Evolutionary conservation across 805 yeast species (phyloP).

Genomic region (Maudiozyma barnettii): DNA sequence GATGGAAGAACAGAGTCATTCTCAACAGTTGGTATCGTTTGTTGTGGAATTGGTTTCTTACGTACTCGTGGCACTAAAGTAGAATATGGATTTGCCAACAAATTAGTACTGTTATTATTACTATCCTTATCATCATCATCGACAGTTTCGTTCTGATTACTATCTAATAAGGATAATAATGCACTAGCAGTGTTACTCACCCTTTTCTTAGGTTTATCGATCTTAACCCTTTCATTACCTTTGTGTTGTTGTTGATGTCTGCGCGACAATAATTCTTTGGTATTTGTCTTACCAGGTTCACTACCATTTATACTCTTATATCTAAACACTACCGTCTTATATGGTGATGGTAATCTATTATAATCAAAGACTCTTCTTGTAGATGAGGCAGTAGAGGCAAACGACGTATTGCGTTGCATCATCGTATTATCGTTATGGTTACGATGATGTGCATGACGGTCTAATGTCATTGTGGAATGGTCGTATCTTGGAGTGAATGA

Average conservation of each 20-base stretch:
- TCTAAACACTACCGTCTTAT: conserved; percentile 27
- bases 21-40: too few species aligned
- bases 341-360: conserved; percentile 33
- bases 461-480: conserved; percentile 7
- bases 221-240: neutral
- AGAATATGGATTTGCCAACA: conserved; percentile 37
- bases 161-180: conserved; percentile 36
- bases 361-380: conserved; percentile 32
- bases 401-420: conserved; percentile 9
- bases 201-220: conserved; percentile 8
- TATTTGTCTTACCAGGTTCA: neutral
- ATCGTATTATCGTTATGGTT: conserved; percentile 9
- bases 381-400: conserved; percentile 10
- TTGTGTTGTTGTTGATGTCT: too few species aligned
- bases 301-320: conserved; percentile 11
- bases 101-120: too few species aligned
- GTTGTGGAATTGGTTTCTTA: too few species aligned
- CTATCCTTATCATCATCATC: neutral
- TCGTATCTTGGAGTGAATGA: conserved; percentile 31
- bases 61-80: conserved; percentile 7
- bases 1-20: neutral
- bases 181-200: conserved; percentile 43
- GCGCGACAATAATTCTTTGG: too few species aligned
- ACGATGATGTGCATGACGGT: neutral
- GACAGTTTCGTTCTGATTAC: conserved; percentile 11